These are phyloP conservation scores for Boletus barrowsii DNA, from an alignment of 768 basidiomycete species.

Conservation along the genomic window DNA sequence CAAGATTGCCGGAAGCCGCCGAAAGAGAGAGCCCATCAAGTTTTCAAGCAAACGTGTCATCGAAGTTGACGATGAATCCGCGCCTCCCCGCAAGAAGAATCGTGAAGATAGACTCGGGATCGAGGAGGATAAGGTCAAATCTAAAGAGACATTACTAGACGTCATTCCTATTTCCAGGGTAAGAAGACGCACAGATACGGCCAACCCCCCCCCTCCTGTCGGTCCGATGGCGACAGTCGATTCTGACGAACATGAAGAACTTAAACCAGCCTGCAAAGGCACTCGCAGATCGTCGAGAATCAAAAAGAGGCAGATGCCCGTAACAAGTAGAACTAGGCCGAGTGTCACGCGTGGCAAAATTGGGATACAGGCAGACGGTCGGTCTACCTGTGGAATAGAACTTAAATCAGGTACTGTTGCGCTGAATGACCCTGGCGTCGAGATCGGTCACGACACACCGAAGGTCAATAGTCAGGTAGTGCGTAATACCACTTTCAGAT, in stretches of 20 bases:
- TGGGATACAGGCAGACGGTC: constrained; percentile 3
- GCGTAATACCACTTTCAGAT: background rate
- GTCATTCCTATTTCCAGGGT: constrained; percentile 7
- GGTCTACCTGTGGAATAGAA: background rate
- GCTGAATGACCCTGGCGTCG: background rate
- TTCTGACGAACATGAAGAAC: constrained; percentile 34
- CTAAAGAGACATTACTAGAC: background rate
- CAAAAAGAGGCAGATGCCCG: constrained; percentile 9
- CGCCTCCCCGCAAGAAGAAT: constrained; percentile 20
- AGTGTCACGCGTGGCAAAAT: constrained; percentile 29
- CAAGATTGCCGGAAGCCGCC: constrained; percentile 24
- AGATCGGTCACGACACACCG: background rate
- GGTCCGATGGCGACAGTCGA: constrained; percentile 17
- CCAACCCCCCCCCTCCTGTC: constrained; percentile 32
- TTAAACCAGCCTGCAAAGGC: background rate
- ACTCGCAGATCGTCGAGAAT: constrained; percentile 19
- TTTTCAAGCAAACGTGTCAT: background rate
- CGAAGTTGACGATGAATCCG: constrained; percentile 15
- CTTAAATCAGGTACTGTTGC: background rate
- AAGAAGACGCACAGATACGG: constrained; percentile 36
- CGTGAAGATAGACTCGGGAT: constrained; percentile 6
- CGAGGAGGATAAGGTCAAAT: background rate
- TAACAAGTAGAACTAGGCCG: constrained; percentile 7
- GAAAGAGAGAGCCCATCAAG: constrained; percentile 23
- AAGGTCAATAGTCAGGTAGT: constrained; percentile 4